These are phyloP conservation scores for Kwoniella pini DNA, from an alignment of 768 basidiomycete genomes.

Conservation along the genomic window DNA sequence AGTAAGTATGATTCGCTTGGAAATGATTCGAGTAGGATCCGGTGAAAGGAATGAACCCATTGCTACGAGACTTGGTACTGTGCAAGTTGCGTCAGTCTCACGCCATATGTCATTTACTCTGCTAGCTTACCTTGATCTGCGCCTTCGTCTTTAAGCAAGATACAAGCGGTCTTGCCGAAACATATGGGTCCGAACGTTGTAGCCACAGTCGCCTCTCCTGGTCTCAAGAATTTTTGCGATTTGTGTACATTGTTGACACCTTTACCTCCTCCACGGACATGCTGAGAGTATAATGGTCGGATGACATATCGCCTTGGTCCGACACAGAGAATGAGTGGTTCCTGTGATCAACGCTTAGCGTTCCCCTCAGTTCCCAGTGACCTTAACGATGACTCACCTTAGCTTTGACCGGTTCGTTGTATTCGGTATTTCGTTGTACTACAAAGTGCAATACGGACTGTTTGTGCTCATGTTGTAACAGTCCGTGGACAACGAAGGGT, in stretches of 20 bases:
- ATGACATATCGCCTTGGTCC: slow-evolving; percentile 82
- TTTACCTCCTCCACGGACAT: slow-evolving; percentile 79
- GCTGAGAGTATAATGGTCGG: slow-evolving; percentile 89
- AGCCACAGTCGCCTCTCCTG: slow-evolving; percentile 70
- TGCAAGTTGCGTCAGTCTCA: not conserved
- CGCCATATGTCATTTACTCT: too few species aligned
- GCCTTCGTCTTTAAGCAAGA: slow-evolving; percentile 70
- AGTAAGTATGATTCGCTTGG: slow-evolving; percentile 91
- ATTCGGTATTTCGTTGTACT: slow-evolving; percentile 93
- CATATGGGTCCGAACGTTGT: slow-evolving; percentile 85
- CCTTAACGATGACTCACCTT: slow-evolving; percentile 66
- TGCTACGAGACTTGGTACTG: slow-evolving; percentile 69
- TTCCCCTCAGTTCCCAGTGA: not conserved
- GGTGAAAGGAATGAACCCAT: slow-evolving; percentile 83
- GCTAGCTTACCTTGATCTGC: slow-evolving; percentile 64
- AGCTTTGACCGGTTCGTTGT: slow-evolving; percentile 79
- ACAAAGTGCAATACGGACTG: slow-evolving; percentile 87
- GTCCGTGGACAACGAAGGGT: slow-evolving; percentile 72
- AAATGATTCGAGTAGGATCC: slow-evolving; percentile 85
- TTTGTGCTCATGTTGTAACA: slow-evolving; percentile 96
- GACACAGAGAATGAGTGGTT: slow-evolving; percentile 81
- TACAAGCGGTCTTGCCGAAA: slow-evolving; percentile 81
- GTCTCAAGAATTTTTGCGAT: slow-evolving; percentile 84
- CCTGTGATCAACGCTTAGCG: slow-evolving; percentile 55
- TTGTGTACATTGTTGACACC: slow-evolving; percentile 97